Conservation (phyloP, 257 asterid genomes). For the Cynanchum wilfordii region DNA sequence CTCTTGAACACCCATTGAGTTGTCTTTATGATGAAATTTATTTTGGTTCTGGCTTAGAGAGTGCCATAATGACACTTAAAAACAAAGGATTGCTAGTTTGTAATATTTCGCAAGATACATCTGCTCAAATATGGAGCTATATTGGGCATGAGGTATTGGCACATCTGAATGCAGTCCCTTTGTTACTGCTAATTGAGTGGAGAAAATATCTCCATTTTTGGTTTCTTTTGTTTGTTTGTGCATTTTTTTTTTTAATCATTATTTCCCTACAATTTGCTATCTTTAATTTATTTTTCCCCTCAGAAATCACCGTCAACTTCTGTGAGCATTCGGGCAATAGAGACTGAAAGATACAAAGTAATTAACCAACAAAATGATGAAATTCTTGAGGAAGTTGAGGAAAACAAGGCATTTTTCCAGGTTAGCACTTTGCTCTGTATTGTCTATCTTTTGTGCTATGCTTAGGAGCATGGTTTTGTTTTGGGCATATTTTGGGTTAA, state of each 20-base stretch:
- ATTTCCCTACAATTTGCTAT: neutral
- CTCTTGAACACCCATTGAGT: slow-evolving; percentile 80
- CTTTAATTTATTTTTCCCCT: slow-evolving; percentile 16
- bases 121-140: slow-evolving; percentile 77
- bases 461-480: neutral
- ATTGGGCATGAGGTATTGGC: slow-evolving; percentile 73
- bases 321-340: slow-evolving; percentile 80
- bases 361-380: slow-evolving; percentile 59
- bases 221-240: neutral
- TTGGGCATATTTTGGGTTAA: neutral
- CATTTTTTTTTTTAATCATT: neutral
- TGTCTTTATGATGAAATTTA: slow-evolving; percentile 56
- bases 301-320: slow-evolving; percentile 67
- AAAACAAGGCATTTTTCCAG: slow-evolving; percentile 95
- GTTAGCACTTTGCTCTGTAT: slow-evolving; percentile 28
- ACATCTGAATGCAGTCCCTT: neutral
- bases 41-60: slow-evolving; percentile 73
- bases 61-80: slow-evolving; percentile 50
- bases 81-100: slow-evolving; percentile 58
- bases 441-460: neutral
- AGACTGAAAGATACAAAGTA: slow-evolving; percentile 68
- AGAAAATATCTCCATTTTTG: neutral
- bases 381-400: slow-evolving; percentile 94
- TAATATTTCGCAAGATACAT: slow-evolving; percentile 48
- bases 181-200: neutral